Evolutionary conservation across 2,329 filamentous ascomycete species (phyloP).

Genomic region (Cercospora beticola): DNA sequence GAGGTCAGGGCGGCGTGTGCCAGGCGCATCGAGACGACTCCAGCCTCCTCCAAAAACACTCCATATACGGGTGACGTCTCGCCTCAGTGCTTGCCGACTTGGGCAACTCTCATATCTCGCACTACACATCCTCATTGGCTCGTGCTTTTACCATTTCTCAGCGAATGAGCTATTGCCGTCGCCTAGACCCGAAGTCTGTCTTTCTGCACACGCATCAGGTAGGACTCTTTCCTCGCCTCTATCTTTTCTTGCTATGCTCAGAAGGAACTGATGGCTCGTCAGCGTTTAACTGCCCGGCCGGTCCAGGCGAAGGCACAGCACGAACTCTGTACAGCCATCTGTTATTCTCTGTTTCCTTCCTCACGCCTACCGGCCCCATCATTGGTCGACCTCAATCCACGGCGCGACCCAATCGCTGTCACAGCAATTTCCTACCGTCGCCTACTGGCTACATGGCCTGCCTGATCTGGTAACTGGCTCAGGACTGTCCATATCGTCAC

Average conservation of each 20-base stretch:
- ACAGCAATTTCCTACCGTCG: conserved; percentile 16
- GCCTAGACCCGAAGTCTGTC: conserved; percentile 22
- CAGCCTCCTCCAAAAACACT: conserved; percentile 10
- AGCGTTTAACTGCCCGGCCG: conserved; percentile 18
- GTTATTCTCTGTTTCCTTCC: conserved; percentile 7
- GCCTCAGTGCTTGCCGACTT: conserved; percentile 5
- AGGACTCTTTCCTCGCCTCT: conserved; percentile 13
- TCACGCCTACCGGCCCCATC: conserved; percentile 15
- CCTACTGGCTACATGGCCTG: conserved; percentile 17
- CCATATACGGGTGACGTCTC: conserved; percentile 12
- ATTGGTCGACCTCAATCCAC: conserved; percentile 25
- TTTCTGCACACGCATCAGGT: conserved; percentile 23
- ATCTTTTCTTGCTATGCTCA: conserved; percentile 9
- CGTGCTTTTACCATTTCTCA: conserved; percentile 4
- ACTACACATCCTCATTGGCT: conserved; percentile 24
- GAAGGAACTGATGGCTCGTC: conserved; percentile 25
- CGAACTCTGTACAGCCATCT: conserved; percentile 21
- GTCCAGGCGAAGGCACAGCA: conserved; percentile 17
- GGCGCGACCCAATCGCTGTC: conserved; percentile 21
- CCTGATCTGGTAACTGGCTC: conserved; percentile 11
- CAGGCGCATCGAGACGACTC: conserved; percentile 7
- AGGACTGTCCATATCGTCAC: not conserved
- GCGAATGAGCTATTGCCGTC: conserved; percentile 26
- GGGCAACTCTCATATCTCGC: conserved; percentile 4
- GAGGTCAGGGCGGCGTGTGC: conserved; percentile 1